Evolutionary conservation across 1,139 yeast species (phyloP), one percentile per base, ranked within the genome.

Genomic region (Diutina rugosa): DNA sequence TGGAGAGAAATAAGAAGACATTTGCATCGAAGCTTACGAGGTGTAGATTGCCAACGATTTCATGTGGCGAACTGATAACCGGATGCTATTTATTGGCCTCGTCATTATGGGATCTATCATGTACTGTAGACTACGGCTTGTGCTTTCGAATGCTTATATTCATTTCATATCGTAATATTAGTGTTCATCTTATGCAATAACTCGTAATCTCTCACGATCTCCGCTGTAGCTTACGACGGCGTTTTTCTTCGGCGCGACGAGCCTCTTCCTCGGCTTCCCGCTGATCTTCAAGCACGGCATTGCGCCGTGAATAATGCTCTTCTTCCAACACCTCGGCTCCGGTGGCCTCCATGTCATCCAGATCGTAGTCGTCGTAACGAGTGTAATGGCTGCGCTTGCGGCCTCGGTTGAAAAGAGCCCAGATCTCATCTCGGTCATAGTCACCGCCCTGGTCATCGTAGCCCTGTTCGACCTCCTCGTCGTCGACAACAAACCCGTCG

Each of bases 341-440:
- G 0, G 95, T 86, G 7, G 97, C 97, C 66, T 91, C 97, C 97
- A 91, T 91, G 64, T 88, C 95, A 59, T 85, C 89, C 7, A 64
- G 61, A 45, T 78, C 77, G 56, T 79, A 76, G 55, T 66, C 66
- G 58, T 79, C 82, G 59, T 76, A 76, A 51, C 73, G 68, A 46
- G 72, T 71, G 59, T 73, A 74, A 55, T 75, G 70, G 1, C 73
- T 64, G 51, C 85, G 70, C 57, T 77, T 73, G 61, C 78, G 78
- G 3, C 90, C 89, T 57, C 82, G 77, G 65, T 84, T 85, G 68
- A 90, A 87, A 69, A 91, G 79, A 45, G 84, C 82, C 96, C 97
- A 90, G 55, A 91, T 90, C 67, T 90, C 97, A 60, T 87, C 91
- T 56, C 93, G 72, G 63, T 88, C 87, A 63, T 85, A 88, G 9